A percentile compares a stretch with the other conserved stretches of the same genome.
These are phyloP conservation scores for Hansenula sp. DNA, from an alignment of 1,139 yeast genomes.

Conservation along the genomic window DNA sequence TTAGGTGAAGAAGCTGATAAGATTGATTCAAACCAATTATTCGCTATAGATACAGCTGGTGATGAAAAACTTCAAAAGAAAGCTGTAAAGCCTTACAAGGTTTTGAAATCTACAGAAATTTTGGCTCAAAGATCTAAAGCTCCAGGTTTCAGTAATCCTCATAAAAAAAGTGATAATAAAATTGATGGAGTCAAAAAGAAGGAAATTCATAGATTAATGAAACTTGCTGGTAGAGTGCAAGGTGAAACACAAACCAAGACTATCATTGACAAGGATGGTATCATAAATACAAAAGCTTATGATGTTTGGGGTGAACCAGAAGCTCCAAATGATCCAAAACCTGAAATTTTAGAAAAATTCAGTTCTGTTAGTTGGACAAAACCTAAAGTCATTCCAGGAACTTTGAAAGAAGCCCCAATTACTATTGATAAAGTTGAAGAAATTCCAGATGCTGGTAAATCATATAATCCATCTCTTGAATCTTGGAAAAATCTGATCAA, in stretches of 20 bases:
- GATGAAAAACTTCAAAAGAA: constrained; percentile 41
- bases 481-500: constrained; percentile 76
- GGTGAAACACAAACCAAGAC: constrained; percentile 51
- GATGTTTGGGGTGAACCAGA: constrained; percentile 66
- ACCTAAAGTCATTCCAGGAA: constrained; percentile 51
- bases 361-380: constrained; percentile 48
- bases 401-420: constrained; percentile 53
- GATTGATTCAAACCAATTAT: constrained; percentile 43
- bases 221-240: constrained; percentile 70
- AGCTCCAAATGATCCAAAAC: constrained; percentile 23
- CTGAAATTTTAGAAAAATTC: constrained; percentile 36
- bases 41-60: constrained; percentile 70
- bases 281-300: constrained; percentile 42
- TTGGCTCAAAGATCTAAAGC: constrained; percentile 74
- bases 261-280: constrained; percentile 57
- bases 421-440: constrained; percentile 41
- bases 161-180: constrained; percentile 35
- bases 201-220: constrained; percentile 66
- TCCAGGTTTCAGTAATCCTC: constrained; percentile 49
- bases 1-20: constrained; percentile 49
- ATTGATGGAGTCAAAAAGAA: constrained; percentile 65
- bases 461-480: constrained; percentile 85
- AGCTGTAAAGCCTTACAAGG: constrained; percentile 40
- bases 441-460: constrained; percentile 79
- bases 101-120: constrained; percentile 70